Conservation (phyloP, 2,329 filamentous ascomycete species). For the Phaeophleospora eucalypticola region DNA sequence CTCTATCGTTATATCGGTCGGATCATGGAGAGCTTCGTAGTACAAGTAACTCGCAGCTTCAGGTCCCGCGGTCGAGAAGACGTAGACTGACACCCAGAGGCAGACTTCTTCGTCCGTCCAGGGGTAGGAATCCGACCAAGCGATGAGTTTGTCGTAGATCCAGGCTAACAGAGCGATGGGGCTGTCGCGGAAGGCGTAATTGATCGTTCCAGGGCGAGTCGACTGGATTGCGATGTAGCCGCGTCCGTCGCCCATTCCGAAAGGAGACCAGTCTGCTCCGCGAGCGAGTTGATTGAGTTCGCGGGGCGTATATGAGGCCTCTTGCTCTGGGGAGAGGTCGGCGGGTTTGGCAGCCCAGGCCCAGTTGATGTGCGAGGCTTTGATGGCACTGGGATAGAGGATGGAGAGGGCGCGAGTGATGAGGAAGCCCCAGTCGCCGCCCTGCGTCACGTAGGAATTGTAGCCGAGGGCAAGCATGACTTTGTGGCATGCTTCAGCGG, state of each 20-base stretch:
- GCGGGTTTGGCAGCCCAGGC: neutral
- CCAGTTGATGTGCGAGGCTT: conserved; percentile 58
- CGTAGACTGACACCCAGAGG: conserved; percentile 4
- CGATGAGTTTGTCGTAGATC: conserved; percentile 2
- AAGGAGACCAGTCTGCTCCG: neutral
- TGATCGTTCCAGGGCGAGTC: conserved; percentile 1
- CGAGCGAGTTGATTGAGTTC: neutral
- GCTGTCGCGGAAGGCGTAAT: conserved; percentile 2
- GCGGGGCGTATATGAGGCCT: neutral
- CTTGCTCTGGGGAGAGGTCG: neutral
- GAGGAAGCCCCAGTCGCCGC: conserved; percentile 66
- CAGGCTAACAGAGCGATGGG: conserved; percentile 1
- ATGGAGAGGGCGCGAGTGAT: conserved; percentile 59
- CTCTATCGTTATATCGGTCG: neutral
- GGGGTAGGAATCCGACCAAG: neutral
- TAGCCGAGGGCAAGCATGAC: conserved; percentile 68
- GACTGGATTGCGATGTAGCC: conserved; percentile 5
- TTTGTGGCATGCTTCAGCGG: conserved; percentile 48
- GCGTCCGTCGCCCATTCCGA: neutral
- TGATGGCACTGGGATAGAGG: conserved; percentile 51
- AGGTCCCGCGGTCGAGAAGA: neutral
- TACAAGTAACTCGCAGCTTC: neutral
- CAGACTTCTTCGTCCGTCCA: conserved; percentile 3
- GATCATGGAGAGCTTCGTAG: neutral
- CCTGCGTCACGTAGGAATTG: conserved; percentile 53